Percentiles rank a stretch among this genome's conserved stretches.
phyloP scores from a whole-genome alignment of 2,329 filamentous ascomycete genomes.

The Claviceps pusilla region DNA sequence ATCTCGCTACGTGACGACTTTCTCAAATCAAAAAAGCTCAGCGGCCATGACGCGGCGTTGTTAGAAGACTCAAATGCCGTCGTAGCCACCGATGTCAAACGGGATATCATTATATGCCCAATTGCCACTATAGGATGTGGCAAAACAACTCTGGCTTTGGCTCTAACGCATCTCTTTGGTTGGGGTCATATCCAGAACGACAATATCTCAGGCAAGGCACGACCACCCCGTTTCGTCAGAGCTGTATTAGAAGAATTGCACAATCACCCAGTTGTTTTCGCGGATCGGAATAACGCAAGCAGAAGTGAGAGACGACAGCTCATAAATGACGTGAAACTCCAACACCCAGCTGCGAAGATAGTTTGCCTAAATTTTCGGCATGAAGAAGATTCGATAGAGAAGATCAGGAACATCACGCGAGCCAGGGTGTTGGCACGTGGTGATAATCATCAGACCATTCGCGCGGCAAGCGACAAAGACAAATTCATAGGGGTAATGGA shows the following conservation, averaged over 20 bases:
- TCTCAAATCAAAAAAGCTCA: constrained; percentile 65
- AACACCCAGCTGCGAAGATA: constrained; percentile 50
- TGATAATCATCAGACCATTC: constrained; percentile 96
- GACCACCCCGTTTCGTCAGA: constrained; percentile 63
- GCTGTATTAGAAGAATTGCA: constrained; percentile 51
- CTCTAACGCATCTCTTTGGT: constrained; percentile 64
- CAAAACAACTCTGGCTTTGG: constrained; percentile 83
- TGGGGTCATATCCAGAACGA: constrained; percentile 97
- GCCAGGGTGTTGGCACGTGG: constrained; percentile 70
- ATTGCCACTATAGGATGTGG: constrained; percentile 91
- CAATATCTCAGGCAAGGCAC: constrained; percentile 69
- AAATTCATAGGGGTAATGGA: constrained; percentile 91
- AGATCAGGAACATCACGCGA: constrained; percentile 60
- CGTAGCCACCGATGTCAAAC: constrained; percentile 38
- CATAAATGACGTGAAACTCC: constrained; percentile 57
- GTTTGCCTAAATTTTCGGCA: constrained; percentile 86
- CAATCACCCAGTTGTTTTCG: constrained; percentile 58
- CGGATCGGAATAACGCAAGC: constrained; percentile 89
- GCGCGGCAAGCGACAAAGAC: constrained; percentile 55
- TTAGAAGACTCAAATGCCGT: constrained; percentile 41
- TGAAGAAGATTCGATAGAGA: constrained; percentile 56
- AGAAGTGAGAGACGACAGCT: constrained; percentile 78
- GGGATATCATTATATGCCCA: constrained; percentile 70
- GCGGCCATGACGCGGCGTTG: constrained; percentile 75
- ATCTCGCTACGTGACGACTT: constrained; percentile 84